Percentiles rank a stretch among this genome's conserved stretches.
These are phyloP conservation scores for Gautieria morchelliformis DNA, from an alignment of 768 basidiomycete genomes.

Conservation along the genomic window DNA sequence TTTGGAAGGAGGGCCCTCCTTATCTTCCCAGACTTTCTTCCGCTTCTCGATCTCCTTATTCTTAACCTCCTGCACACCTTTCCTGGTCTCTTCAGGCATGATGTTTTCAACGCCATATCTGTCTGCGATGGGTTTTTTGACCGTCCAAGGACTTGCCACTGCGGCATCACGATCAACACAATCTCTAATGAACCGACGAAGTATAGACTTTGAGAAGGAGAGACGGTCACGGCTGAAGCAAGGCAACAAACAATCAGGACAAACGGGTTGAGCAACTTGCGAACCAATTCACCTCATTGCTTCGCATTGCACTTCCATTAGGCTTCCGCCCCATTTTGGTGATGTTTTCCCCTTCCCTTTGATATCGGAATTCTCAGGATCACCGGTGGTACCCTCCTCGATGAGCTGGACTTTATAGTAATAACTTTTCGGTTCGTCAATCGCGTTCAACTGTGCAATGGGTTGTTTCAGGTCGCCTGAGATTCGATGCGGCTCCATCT, in stretches of 20 bases:
- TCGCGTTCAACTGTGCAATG: slow-evolving; percentile 54
- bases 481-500: slow-evolving; percentile 50
- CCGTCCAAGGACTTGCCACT: slow-evolving; percentile 92
- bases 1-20: slow-evolving; percentile 72
- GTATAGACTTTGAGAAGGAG: slow-evolving; percentile 93
- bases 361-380: background rate
- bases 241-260: background rate
- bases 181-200: slow-evolving; percentile 92
- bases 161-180: slow-evolving; percentile 89
- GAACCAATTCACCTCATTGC: slow-evolving; percentile 59
- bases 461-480: slow-evolving; percentile 73
- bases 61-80: slow-evolving; percentile 69
- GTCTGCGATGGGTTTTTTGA: slow-evolving; percentile 76
- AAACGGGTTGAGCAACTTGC: background rate
- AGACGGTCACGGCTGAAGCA: slow-evolving; percentile 78
- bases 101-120: slow-evolving; percentile 77
- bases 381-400: slow-evolving; percentile 56
- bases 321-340: slow-evolving; percentile 59
- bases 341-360: background rate
- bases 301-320: slow-evolving; percentile 74
- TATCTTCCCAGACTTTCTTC: slow-evolving; percentile 85
- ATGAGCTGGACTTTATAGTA: slow-evolving; percentile 83
- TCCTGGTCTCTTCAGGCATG: slow-evolving; percentile 79
- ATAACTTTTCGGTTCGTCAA: slow-evolving; percentile 77
- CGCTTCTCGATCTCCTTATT: slow-evolving; percentile 88